Base-by-base conservation (phyloP, 225 moss, liverwort and hornwort genomes). In the Climacium dendroides region DNA sequence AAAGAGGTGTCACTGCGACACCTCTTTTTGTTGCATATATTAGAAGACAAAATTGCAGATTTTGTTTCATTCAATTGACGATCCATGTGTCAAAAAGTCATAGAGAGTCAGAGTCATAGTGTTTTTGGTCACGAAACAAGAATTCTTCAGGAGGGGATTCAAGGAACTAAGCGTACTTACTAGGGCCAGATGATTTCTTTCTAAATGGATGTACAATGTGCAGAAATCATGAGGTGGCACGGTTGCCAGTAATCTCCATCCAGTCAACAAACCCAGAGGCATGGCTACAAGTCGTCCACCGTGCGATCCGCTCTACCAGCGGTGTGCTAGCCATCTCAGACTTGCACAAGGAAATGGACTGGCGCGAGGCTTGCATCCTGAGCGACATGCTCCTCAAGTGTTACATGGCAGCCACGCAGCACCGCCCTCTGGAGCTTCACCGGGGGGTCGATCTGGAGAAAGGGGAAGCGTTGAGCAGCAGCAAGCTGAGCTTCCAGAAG, bases 361-460 rank as follows among this genome's bases (percentile, higher is more conserved):
- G 89, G 90, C 77, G 84, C 37, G 87, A 90, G 72, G 89, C 89
- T 15, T 92, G 92, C 85, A 90, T 89, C 65, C 66, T 92, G 29
- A 74, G 85, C 48, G 90, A 92, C 86, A 89, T 90, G 87, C 84
- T 90, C 26, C 92, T 92, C 54, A 90, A 89, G 84, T 59, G 57
- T 66, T 90, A 87, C 87, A 74, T 90, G 87, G 74, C 43, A 52
- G 74, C 90, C 84, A 90, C 79, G 55, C 90, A 92, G n/a, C 92
- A 90, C 60, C 74, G 79, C 45, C 84, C 81, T 41, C 30, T 88
- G 37, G 89, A 87, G 89, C 92, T 92, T 25, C 89, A 90, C 72
- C 55, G 45, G 0, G 82, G 79, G 22, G 84, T 92, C 24, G 90
- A 92, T 70, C 78, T 92, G 37, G 89, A 92, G 87, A 90, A 89